Base-by-base conservation (phyloP, 2,329 filamentous ascomycete species). In the Neocucurbitaria cava region DNA sequence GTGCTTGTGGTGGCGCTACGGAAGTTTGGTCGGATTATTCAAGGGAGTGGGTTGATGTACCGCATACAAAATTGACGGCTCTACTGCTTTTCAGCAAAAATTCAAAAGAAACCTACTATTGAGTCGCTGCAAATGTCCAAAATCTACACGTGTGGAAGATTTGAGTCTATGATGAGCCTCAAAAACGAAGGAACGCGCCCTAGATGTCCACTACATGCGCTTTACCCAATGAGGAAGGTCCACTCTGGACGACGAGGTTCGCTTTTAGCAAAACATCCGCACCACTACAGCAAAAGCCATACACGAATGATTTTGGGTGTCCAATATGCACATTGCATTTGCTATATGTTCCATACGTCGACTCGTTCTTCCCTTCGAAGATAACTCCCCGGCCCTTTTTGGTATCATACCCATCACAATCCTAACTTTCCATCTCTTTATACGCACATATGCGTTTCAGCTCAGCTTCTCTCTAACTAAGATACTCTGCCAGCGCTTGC, bases 401-500 rank as follows among this genome's bases (percentile, higher is more conserved):
- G 60, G 60, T 63, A 63, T 63, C 60, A 63, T 61, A 51, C 54
- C 43, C 57, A 39, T 49, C 26, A 21, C 18, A 33, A 46, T 33
- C 33, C 28, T 15, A 23, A 23, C 21, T 39, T 17, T 40, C 47
- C 33, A 47, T 38, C 39, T 42, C 18, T 26, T 40, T 33, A 21
- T 24, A 40, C 21, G 20, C 38, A 23, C 20, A 24, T 33, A 44
- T 43, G 20, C 26, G 9, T 26, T 3, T 13, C 46, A 13, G 8
- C 33, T 11, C 28, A 26, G 20, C 2, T 8, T 28, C 39, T 5
- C 38, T 33, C 57, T n/a, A 62, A 38, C 50, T 54, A 30, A 75
- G 50, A 47, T 75, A 75, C 52, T 62, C 57, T 13, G 63, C 68
- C 61, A 82, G 60, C 5, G 78, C 78, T 42, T 70, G 65, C 60